Evolutionary conservation across 208 protist genomes (phyloP), one percentile per base, ranked within the genome.

Genomic region (Blastocrithidia nonstop): DNA sequence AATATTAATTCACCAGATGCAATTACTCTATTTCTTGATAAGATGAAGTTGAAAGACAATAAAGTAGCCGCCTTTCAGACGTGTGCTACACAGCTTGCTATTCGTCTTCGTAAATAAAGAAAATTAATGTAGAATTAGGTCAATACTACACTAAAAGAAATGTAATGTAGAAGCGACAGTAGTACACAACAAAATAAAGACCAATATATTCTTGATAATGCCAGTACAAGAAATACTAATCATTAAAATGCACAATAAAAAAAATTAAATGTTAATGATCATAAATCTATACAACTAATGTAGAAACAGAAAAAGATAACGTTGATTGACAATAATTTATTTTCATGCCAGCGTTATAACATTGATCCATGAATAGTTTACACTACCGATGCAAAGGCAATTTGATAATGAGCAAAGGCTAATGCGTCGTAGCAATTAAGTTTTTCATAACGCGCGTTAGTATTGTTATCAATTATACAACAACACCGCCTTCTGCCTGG

Each of bases 321-420:
- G 7, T 5, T 8, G 41, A 22, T 32, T 22, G 5, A 13, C 41
- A 27, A 5, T 8, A 22, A 4, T 3, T 40, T 77, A 11, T 36
- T 20, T 5, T 50, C 58, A 17, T 56, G 52, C 0, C 51, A 48
- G 19, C 66, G 50, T 36, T 79, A 73, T 38, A 66, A 66, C 46
- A 20, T 80, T 4, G 74, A 85, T 57, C 71, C 74, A 1, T 61
- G 51, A 23, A 37, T 60, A 0, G 80, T 89, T 19, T 85, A 74
- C 48, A 63, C 69, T 13, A 56, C 51, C 1, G 65, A 76, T 27
- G 65, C 71, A 0, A 44, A 23, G 4, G 47, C 54, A 0, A 67
- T 88, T 42, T 69, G 80, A 50, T 13, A 45, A 5, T 80, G 75
- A 65, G 66, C 60, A 3, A 41, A 63, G 25, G 17, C 70, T n/a